Evolutionary conservation across 2,329 filamentous ascomycete species (phyloP), one percentile per base, ranked within the genome.

Genomic region (Pseudogymnoascus sp.): DNA sequence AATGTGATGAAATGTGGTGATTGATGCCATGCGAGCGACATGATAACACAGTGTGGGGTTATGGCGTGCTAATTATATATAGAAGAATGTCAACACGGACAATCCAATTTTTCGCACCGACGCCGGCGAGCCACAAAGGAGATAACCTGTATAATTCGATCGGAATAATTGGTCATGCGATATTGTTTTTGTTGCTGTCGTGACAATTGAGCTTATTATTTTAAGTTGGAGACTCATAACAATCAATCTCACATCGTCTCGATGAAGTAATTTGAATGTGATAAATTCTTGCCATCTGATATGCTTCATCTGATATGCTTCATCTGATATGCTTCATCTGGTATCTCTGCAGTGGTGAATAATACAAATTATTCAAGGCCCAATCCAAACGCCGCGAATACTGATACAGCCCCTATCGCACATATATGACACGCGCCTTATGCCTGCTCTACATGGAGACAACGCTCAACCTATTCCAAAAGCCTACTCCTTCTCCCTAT

Each of bases 401-500:
- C 50, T 56, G 50, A 21, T 56, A 56, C 11, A 56, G 50, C 50
- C 11, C 50, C 50, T 56, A 56, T 56, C 10, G 50, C 50, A 33
- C 50, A 56, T 31, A 56, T 56, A 35, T 21, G 29, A 33, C 31
- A 29, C 24, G 47, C 31, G 47, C 26, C 16, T 56, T 33, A 56
- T 21, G 29, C n/a, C 29, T 53, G 16, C 24, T 8, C 47, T 21
- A 13, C 10, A 56, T 19, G 21, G 29, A 56, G n/a, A n/a, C 29
- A 56, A 29, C 29, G 29, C n/a, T 16, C 26, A 16, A 16, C 8
- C 11, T 10, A 6, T 29, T 53, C 47, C 29, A 19, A 56, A 56
- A 7, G 24, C 19, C 7, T 44, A 44, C 61, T 44, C 29, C n/a
- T 62, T 61, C 59, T 66, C 64, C 35, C 65, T 67, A 11, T 69